A percentile compares a stretch with the other conserved stretches of the same genome.
Conservation (phyloP, 768 basidiomycete genomes). For the Leccinum imitatum region DNA sequence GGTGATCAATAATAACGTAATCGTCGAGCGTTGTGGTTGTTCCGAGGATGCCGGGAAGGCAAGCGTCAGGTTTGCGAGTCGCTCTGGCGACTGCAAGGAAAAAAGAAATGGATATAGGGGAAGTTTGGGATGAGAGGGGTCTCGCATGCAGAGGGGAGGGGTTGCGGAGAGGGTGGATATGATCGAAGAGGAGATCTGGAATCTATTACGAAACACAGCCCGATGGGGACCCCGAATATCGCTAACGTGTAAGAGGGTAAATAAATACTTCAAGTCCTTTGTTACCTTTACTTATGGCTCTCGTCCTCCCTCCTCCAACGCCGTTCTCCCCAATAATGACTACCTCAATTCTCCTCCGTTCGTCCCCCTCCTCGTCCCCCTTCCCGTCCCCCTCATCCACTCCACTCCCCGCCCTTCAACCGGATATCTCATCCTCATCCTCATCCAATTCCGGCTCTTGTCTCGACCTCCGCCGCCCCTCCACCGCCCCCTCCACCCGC, state of each 20-base stretch:
- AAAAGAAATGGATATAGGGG: background rate
- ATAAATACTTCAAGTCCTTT: constrained; percentile 13
- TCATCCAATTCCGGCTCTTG: constrained; percentile 22
- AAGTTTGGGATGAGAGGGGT: background rate
- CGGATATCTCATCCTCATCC: constrained; percentile 17
- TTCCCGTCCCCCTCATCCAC: constrained; percentile 13
- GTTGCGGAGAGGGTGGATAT: background rate
- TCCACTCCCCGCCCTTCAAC: constrained; percentile 15
- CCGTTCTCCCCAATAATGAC: constrained; percentile 21
- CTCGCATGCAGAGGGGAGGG: background rate
- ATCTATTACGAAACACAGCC: constrained; percentile 22
- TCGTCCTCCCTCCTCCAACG: constrained; percentile 6
- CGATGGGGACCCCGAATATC: constrained; percentile 22
- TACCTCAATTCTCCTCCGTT: constrained; percentile 23
- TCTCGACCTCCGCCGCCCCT: constrained; percentile 12
- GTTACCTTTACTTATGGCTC: constrained; percentile 2
- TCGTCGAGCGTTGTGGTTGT: background rate
- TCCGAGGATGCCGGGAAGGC: background rate
- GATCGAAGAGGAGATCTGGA: constrained; percentile 14
- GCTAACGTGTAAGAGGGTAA: background rate
- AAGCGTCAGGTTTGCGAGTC: background rate
- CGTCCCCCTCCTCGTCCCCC: constrained; percentile 7
- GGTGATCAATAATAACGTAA: background rate
- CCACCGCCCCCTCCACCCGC: constrained; percentile 18
- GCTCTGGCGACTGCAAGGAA: too few relatives aligned